Evolutionary conservation across 1,284 basidiomycete genomes (phyloP).

Genomic region (Fomitiporia mediterranea): DNA sequence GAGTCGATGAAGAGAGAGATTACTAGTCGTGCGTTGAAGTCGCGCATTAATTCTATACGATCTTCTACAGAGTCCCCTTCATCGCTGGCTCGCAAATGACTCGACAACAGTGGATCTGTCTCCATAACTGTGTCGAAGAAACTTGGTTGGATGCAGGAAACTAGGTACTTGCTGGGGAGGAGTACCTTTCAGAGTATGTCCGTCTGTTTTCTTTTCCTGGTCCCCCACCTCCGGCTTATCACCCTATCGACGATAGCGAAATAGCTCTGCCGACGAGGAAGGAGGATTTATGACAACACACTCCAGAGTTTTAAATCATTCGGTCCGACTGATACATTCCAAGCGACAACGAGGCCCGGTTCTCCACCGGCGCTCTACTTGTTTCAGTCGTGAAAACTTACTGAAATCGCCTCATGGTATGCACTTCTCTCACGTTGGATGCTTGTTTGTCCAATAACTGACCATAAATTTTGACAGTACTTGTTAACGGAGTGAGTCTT

Average conservation of each 20-base stretch:
- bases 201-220: background rate
- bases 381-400: background rate
- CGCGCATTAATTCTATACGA: background rate
- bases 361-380: background rate
- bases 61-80: background rate
- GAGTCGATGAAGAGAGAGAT: constrained; percentile 48
- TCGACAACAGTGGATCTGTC: constrained; percentile 11
- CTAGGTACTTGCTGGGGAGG: background rate
- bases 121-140: background rate
- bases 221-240: background rate
- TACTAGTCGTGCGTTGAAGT: constrained; percentile 36
- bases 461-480: background rate
- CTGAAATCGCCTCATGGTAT: constrained; percentile 7
- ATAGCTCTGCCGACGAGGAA: background rate
- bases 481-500: background rate
- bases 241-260: background rate
- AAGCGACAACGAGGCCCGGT: constrained; percentile 13
- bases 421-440: constrained; percentile 1
- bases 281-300: background rate
- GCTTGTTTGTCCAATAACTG: constrained; percentile 1
- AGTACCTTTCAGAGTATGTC: background rate
- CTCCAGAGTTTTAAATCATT: background rate
- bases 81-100: background rate
- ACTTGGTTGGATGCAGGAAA: background rate
- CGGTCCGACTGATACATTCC: constrained; percentile 15